Percentiles rank a stretch among this genome's conserved stretches.
Conservation (phyloP, 2,329 filamentous ascomycete species). For the Plenodomus tracheiphilus region DNA sequence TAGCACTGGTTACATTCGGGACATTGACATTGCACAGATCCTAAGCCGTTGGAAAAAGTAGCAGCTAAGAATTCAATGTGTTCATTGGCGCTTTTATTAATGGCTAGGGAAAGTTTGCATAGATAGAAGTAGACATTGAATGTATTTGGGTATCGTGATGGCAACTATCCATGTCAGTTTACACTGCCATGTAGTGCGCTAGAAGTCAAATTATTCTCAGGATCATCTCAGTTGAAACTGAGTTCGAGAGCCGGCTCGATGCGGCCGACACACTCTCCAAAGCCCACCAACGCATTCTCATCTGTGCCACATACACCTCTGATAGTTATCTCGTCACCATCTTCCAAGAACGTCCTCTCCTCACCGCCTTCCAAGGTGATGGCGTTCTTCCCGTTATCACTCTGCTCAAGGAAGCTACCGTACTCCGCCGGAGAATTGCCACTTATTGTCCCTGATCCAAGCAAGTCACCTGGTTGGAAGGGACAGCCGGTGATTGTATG, state of each 20-base stretch:
- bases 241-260: slow-evolving; percentile 52
- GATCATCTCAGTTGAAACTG: slow-evolving; percentile 14
- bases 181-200: too few relatives aligned
- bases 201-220: not conserved
- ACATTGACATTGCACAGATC: too few relatives aligned
- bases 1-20: too few relatives aligned
- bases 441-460: slow-evolving; percentile 79
- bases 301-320: slow-evolving; percentile 66
- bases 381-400: slow-evolving; percentile 66
- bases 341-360: slow-evolving; percentile 71
- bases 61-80: too few relatives aligned
- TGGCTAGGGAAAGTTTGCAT: too few relatives aligned
- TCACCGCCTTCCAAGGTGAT: slow-evolving; percentile 67
- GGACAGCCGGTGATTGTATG: slow-evolving; percentile 77
- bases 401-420: slow-evolving; percentile 75
- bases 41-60: too few relatives aligned
- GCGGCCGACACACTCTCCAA: slow-evolving; percentile 71
- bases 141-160: too few relatives aligned
- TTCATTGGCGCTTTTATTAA: too few relatives aligned
- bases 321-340: slow-evolving; percentile 72
- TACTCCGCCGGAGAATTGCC: slow-evolving; percentile 61
- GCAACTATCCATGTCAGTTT: not conserved
- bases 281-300: slow-evolving; percentile 71
- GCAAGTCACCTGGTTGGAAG: slow-evolving; percentile 71
- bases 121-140: too few relatives aligned